Evolutionary conservation across 306 rosid genomes (phyloP).

Genomic region (Acacia melanoxylon): DNA sequence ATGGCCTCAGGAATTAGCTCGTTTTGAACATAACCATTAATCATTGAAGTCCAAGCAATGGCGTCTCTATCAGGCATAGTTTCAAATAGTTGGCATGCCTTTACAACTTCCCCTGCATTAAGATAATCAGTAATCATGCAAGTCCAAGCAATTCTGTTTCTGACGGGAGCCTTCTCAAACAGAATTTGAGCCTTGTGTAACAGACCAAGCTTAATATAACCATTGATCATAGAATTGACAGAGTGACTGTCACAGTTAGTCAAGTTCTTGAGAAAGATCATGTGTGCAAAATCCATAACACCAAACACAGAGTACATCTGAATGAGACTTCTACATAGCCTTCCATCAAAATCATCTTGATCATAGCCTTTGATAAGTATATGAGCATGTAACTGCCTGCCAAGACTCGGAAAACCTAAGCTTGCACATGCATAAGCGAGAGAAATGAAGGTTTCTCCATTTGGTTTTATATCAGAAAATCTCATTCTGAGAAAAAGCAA

Average conservation of each 20-base stretch:
- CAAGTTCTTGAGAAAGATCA: slow-evolving; percentile 37
- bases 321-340: slow-evolving; percentile 64
- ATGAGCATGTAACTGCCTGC: slow-evolving; percentile 70
- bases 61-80: slow-evolving; percentile 70
- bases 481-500: slow-evolving; percentile 53
- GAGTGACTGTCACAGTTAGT: slow-evolving; percentile 37
- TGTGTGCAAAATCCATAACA: slow-evolving; percentile 48
- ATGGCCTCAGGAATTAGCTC: slow-evolving; percentile 63
- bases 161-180: slow-evolving; percentile 47
- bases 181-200: slow-evolving; percentile 61
- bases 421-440: slow-evolving; percentile 79
- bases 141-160: slow-evolving; percentile 59
- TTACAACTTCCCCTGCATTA: slow-evolving; percentile 50
- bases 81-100: slow-evolving; percentile 53
- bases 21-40: slow-evolving; percentile 63
- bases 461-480: slow-evolving; percentile 40
- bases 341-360: slow-evolving; percentile 60
- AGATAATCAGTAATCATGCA: slow-evolving; percentile 69
- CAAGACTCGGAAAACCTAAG: slow-evolving; percentile 49
- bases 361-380: slow-evolving; percentile 45
- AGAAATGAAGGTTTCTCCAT: slow-evolving; percentile 66
- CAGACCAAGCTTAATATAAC: slow-evolving; percentile 54
- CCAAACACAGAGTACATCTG: slow-evolving; percentile 70
- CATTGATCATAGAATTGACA: slow-evolving; percentile 59
- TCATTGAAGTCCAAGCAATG: slow-evolving; percentile 72